phyloP scores from a whole-genome alignment of 768 basidiomycete species.

The Boletus coccyginus region DNA sequence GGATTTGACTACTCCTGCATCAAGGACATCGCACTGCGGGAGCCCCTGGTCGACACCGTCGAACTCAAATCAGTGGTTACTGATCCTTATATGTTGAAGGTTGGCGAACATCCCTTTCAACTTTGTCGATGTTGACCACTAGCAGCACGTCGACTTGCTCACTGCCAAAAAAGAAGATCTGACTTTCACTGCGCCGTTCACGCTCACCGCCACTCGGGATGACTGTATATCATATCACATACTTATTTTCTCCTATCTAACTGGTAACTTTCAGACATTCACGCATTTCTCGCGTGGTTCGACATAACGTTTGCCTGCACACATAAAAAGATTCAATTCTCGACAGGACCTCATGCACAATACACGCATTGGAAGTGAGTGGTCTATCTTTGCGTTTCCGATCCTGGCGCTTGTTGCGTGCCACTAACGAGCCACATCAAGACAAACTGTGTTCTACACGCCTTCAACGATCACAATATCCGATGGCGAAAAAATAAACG shows the following conservation, averaged over 20 bases:
- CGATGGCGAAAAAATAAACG: constrained; percentile 70
- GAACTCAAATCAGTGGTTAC: constrained; percentile 95
- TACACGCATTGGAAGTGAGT: constrained; percentile 97
- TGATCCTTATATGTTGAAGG: constrained; percentile 88
- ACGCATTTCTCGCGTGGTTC: constrained; percentile 99
- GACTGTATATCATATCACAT: constrained; percentile 66
- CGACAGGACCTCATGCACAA: constrained; percentile 95
- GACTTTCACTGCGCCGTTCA: constrained; percentile 78
- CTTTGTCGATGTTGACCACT: constrained; percentile 4
- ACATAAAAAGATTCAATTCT: constrained; percentile 94
- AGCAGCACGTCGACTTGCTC: constrained; percentile 80
- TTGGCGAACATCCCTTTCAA: constrained; percentile 26
- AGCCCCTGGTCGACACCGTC: constrained; percentile 98
- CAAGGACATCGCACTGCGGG: constrained; percentile 95
- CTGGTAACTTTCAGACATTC: constrained; percentile 59
- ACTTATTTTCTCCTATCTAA: background rate
- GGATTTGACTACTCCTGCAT: constrained; percentile 99
- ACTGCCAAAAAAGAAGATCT: constrained; percentile 96
- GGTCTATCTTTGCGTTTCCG: background rate
- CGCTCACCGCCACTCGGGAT: constrained; percentile 77
- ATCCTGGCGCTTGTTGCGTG: background rate
- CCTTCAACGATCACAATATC: constrained; percentile 68
- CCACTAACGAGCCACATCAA: constrained; percentile 25
- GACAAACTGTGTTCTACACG: constrained; percentile 99
- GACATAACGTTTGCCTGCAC: constrained; percentile 94